Conservation (phyloP, 2,329 filamentous ascomycete species). For the Tetracladium maxilliforme region DNA sequence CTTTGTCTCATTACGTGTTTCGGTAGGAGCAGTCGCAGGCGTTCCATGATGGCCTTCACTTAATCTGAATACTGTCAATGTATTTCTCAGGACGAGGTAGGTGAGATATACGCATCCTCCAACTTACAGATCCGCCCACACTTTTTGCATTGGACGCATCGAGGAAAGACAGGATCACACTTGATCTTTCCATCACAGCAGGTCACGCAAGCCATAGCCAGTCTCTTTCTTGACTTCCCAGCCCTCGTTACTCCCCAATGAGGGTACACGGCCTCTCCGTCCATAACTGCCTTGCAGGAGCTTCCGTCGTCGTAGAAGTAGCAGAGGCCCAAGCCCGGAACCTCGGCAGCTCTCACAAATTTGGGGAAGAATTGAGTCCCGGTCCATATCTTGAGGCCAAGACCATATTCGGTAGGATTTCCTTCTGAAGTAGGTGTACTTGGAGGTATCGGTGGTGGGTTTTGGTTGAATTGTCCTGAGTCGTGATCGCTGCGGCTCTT, state of each 20-base stretch:
- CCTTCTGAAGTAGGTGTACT: too few species aligned
- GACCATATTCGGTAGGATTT: constrained; percentile 43
- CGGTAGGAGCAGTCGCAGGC: too few species aligned
- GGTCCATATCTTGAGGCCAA: constrained; percentile 56
- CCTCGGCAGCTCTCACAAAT: constrained; percentile 47
- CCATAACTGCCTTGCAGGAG: constrained; percentile 69
- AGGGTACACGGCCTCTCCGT: constrained; percentile 76
- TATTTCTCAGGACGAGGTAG: too few species aligned
- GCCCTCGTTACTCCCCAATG: constrained; percentile 92
- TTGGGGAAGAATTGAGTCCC: constrained; percentile 52
- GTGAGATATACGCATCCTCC: constrained; percentile 76
- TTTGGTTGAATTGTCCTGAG: too few species aligned
- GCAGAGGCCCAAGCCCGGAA: constrained; percentile 67
- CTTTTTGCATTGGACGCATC: constrained; percentile 85
- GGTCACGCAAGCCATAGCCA: constrained; percentile 85
- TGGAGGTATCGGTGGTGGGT: too few species aligned
- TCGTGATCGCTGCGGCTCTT: too few species aligned
- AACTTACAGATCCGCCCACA: constrained; percentile 76
- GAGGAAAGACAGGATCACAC: constrained; percentile 77
- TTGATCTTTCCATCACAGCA: constrained; percentile 97
- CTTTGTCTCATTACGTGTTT: too few species aligned
- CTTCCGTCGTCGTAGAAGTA: constrained; percentile 80
- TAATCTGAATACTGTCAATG: constrained; percentile 28
- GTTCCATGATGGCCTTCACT: too few species aligned
- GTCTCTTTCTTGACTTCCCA: constrained; percentile 78